Evolutionary conservation across 495 filamentous ascomycete species (phyloP).

Genomic region (Penicillium macrosclerotiorum): DNA sequence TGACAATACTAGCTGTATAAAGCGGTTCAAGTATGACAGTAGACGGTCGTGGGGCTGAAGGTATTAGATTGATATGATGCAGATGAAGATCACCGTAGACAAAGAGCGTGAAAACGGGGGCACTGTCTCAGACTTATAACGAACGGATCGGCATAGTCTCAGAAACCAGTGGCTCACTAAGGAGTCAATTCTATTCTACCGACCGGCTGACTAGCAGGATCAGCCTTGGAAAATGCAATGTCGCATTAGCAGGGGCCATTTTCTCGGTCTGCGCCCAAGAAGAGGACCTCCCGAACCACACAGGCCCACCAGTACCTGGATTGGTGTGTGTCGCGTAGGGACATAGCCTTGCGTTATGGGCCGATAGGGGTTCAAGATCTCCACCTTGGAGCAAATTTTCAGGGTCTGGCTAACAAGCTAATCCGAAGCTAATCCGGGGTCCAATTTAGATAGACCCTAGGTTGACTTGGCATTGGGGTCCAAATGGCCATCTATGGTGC

Average conservation of each 20-base stretch:
- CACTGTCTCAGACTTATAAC: not conserved
- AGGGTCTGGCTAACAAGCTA: not conserved
- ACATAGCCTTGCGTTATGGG: not conserved
- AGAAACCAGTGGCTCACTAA: not conserved
- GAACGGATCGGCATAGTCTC: not conserved
- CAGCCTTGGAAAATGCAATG: not conserved
- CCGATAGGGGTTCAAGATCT: not conserved
- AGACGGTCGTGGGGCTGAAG: not conserved
- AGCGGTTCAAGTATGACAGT: too few relatives aligned
- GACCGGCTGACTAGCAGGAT: not conserved
- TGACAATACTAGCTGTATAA: too few relatives aligned
- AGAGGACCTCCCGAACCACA: not conserved
- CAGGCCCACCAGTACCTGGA: too few relatives aligned
- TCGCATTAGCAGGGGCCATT: not conserved
- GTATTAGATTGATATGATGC: not conserved
- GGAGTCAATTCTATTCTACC: not conserved
- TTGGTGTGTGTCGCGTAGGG: not conserved
- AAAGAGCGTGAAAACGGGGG: not conserved
- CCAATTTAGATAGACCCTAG: not conserved
- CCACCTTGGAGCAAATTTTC: not conserved
- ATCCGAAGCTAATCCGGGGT: not conserved
- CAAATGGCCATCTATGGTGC: not conserved
- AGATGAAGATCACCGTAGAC: not conserved
- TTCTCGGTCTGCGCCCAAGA: not conserved
- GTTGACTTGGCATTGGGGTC: not conserved